Evolutionary conservation across 2,329 filamentous ascomycete species (phyloP).

Genomic region (Didymella arachidicola): DNA sequence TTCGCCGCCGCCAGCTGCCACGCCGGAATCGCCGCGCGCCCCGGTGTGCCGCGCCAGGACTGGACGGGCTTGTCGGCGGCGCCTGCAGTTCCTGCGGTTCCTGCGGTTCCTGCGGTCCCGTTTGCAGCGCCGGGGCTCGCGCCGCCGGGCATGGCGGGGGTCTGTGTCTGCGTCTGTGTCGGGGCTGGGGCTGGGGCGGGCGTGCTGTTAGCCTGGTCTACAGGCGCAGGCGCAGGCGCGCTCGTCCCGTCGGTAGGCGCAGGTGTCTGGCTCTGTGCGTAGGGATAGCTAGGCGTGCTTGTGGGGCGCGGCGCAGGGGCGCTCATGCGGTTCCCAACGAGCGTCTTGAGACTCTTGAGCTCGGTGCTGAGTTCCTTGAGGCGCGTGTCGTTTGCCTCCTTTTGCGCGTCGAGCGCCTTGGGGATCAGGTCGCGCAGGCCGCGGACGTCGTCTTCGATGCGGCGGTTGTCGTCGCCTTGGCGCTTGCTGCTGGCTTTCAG

Average conservation of each 20-base stretch:
- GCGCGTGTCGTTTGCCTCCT: constrained; percentile 80
- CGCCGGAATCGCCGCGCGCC: constrained; percentile 58
- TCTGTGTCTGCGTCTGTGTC: constrained; percentile 34
- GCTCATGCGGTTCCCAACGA: constrained; percentile 72
- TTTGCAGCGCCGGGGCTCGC: constrained; percentile 20
- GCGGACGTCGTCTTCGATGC: constrained; percentile 85
- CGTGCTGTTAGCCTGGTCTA: constrained; percentile 31
- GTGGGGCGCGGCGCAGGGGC: constrained; percentile 36
- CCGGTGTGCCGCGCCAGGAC: constrained; percentile 28
- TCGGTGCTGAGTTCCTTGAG: constrained; percentile 87
- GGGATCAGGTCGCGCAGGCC: constrained; percentile 85
- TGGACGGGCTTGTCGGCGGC: constrained; percentile 37
- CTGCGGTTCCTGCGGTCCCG: constrained; percentile 4
- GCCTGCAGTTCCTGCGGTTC: no score
- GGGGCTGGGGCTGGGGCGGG: constrained; percentile 14
- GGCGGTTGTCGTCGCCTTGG: constrained; percentile 85
- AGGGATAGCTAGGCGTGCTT: constrained; percentile 36
- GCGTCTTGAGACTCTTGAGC: constrained; percentile 88
- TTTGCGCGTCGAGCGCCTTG: constrained; percentile 85
- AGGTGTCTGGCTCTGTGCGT: constrained; percentile 24
- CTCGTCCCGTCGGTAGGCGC: constrained; percentile 40
- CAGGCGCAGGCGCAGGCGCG: constrained; percentile 23
- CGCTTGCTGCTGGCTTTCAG: constrained; percentile 82
- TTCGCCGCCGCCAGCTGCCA: constrained; percentile 63
- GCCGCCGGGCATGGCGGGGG: constrained; percentile 21